phyloP scores from a whole-genome alignment of 345 rosid genomes.

The Syzygium oleosum region DNA sequence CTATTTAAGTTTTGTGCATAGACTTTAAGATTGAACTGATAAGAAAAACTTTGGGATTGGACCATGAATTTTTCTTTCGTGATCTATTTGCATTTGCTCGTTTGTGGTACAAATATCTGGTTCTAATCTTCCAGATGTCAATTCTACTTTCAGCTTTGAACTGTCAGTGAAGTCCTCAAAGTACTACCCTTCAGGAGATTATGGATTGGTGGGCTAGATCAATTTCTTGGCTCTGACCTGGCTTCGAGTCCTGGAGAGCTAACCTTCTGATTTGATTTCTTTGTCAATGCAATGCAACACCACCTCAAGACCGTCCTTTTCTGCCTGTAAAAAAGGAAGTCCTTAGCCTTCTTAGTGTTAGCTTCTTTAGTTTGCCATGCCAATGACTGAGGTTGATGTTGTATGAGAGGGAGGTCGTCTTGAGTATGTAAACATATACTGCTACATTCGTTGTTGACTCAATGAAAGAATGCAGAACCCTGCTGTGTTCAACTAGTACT shows the following conservation, averaged over 20 bases:
- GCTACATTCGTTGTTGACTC: neutral
- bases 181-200: neutral
- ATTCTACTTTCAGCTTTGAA: neutral
- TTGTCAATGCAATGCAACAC: neutral
- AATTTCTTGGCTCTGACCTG: neutral
- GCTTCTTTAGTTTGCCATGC: neutral
- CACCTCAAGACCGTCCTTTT: fast-evolving
- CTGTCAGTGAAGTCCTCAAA: neutral
- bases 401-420: neutral
- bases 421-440: neutral
- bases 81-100: neutral
- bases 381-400: neutral
- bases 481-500: neutral
- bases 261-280: neutral
- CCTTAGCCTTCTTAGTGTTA: fast-evolving
- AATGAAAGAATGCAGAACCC: neutral
- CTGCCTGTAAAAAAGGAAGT: neutral
- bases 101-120: neutral
- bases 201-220: neutral
- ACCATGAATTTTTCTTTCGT: neutral
- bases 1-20: neutral
- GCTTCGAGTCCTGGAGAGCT: fast-evolving
- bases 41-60: neutral
- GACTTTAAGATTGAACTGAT: neutral
- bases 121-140: neutral